Evolutionary conservation across 768 basidiomycete genomes (phyloP), one percentile per base, ranked within the genome.

Genomic region (Dentipellis fragilis): DNA sequence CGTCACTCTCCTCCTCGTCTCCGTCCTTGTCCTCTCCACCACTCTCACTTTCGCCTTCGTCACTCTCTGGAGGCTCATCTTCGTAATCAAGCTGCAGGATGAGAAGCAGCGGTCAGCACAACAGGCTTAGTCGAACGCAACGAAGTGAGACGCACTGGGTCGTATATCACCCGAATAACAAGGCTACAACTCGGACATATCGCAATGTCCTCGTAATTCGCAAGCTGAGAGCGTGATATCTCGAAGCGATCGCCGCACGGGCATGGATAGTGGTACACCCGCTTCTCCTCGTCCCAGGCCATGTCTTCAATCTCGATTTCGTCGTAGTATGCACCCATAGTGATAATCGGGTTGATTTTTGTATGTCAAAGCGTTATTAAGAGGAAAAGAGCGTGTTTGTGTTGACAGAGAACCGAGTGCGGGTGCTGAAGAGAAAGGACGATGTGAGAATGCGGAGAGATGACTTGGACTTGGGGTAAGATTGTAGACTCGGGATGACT

Each of bases 211-310:
- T 97, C 96, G 54, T 82, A 96, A 61, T 93, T 75, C 47, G 83
- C 80, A 8, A 97, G 81, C 70, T 97, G 93, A 59, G 74, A 73
- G 62, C 87, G 81, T 34, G 87, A 83, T 61, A 98, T 97, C 70
- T 98, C 95, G 72, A 98, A 99, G 42, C 94, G 84, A 72, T 99
- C 95, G 9, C 95, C 95, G 65, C 95, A 98, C 1, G 95, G 94
- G 66, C 93, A 99, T 0, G 94, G 95, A 68, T 94, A 96, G 75
- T 98, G 94, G 65, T 85, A 97, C 4, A 97, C 87, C 42, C 77
- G 67, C 66, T 86, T 89, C 54, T 77, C 81, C 21, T 77, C 76
- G 68, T 95, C 93, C 90, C 91, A 96, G 14, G 73, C 79, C 85
- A 96, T 94, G 65, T 96, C 94, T 66, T 97, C 95, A 53, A 97